Base-by-base conservation (phyloP, 2,329 filamentous ascomycete species). In the Pseudocercospora musae region DNA sequence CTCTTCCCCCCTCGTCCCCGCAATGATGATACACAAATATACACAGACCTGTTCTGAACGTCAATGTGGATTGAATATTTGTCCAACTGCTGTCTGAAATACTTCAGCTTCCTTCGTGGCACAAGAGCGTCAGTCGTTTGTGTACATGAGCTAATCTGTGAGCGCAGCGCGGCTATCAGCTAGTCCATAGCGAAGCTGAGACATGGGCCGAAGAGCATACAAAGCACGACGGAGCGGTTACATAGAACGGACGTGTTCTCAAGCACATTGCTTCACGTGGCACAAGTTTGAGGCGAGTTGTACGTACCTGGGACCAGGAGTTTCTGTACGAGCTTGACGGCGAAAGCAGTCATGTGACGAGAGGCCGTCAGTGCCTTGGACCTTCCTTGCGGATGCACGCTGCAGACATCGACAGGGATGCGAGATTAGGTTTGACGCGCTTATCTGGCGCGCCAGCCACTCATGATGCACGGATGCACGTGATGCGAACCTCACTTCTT, bases 21-120 rank as follows among this genome's bases (percentile, higher is more conserved):
- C 49, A 52, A 60, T 72, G 71, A 73, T 73, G 69, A 71, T 56
- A 71, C 63, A 63, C 66, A 63, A 71, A 70, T 66, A 68, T 66
- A 58, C 69, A 72, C 70, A 73, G 70, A 72, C 70, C 70, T 73
- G 69, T 66, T 71, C 71, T 68, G 69, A 73, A 73, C 53, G 48
- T 54, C 48, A 46, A 62, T 73, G 71, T 71, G 59, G 71, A 72
- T 68, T 64, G 63, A 66, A 60, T 70, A 66, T 62, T 40, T 69
- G 68, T 72, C 71, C 71, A 73, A 73, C 71, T 73, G 71, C 71
- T 73, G 71, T 73, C 71, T 73, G 71, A 73, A 18, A 20, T 37
- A n/a, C 52, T 40, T 29, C 52, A 37, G 11, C 15, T 10, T 54
- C 29, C 18, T 21, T 23, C 10, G 4, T 18, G 52, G 31, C 31